Base-by-base conservation (phyloP, 2,329 filamentous ascomycete genomes). In the Laburnicola sp. region DNA sequence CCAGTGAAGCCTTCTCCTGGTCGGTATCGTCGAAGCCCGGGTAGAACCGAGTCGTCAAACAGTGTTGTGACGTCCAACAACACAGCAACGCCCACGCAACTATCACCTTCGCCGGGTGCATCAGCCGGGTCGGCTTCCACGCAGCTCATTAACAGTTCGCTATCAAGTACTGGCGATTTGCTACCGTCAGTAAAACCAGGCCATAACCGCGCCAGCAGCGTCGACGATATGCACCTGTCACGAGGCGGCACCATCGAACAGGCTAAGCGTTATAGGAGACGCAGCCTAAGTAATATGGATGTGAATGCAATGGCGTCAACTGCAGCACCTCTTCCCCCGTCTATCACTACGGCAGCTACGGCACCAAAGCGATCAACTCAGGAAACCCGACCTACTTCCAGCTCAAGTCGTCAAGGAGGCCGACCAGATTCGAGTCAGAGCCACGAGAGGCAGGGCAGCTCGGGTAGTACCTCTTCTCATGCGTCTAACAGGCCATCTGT, bases 201-300 rank as follows among this genome's bases (percentile, higher is more conserved):
- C 70, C 86, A 71, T 78, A 80, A 64, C 76, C 82, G 76, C 74
- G 82, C 69, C 71, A 83, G 71, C 9, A 87, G 84, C 60, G 81
- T 82, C 41, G 90, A 95, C 71, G 89, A 94, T 62, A 83, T 86
- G 68, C 82, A 85, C 49, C 66, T 90, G 53, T 78, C 80, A 63
- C 84, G 79, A 50, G 78, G 80, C 48, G 71, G 78, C 25, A 70
- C 75, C n/a, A 73, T 82, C 16, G 90, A 93, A 26, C 81, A 87
- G 31, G 82, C 86, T 7, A 91, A 88, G 73, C 82, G 89, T 66
- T 88, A 91, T 73, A 82, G 91, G 62, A 85, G 91, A 67, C 85
- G 91, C 59, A 97, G 91, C 74, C 83, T 95, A 76, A 89, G 89
- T 59, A 87, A 84, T 50, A 75, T 87, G 53, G 77, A 79, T 38